Conservation (phyloP, 2,329 filamentous ascomycete species). For the Penicillium concentricum region DNA sequence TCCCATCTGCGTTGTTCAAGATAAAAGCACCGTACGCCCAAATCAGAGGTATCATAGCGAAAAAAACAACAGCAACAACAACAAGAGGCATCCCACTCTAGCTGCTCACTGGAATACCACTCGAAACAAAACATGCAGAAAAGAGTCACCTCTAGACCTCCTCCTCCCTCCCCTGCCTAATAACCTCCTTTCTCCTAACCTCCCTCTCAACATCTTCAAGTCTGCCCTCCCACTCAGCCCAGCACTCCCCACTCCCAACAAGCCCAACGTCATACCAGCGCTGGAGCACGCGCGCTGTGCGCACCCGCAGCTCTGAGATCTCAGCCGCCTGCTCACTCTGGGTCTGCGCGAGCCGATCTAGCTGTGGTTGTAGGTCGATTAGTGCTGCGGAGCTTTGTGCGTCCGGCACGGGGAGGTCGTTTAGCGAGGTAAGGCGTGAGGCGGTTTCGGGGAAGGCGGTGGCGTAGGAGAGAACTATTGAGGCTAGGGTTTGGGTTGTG, state of each 20-base stretch:
- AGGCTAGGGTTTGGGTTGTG: slow-evolving; percentile 37
- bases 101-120: not conserved
- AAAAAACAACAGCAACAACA: not conserved
- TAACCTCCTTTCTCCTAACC: slow-evolving; percentile 62
- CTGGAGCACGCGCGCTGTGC: slow-evolving; percentile 54
- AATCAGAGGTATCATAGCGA: slow-evolving; percentile 6
- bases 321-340: slow-evolving; percentile 42
- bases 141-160: slow-evolving; percentile 31
- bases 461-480: slow-evolving; percentile 47
- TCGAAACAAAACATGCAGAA: not conserved
- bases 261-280: slow-evolving; percentile 74
- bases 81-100: not conserved
- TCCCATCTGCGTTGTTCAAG: not conserved
- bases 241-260: slow-evolving; percentile 64
- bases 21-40: not conserved
- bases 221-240: slow-evolving; percentile 70
- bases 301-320: slow-evolving; percentile 43
- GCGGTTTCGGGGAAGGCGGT: slow-evolving; percentile 49
- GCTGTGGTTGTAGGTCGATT: slow-evolving; percentile 43
- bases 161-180: slow-evolving; percentile 54
- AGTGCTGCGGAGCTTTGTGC: slow-evolving; percentile 43
- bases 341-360: slow-evolving; percentile 36
- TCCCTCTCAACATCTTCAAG: slow-evolving; percentile 64
- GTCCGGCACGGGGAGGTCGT: slow-evolving; percentile 48
- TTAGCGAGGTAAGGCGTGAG: slow-evolving; percentile 48